These are phyloP conservation scores for Citrus maxima DNA, from an alignment of 345 rosid genomes.

Conservation along the genomic window DNA sequence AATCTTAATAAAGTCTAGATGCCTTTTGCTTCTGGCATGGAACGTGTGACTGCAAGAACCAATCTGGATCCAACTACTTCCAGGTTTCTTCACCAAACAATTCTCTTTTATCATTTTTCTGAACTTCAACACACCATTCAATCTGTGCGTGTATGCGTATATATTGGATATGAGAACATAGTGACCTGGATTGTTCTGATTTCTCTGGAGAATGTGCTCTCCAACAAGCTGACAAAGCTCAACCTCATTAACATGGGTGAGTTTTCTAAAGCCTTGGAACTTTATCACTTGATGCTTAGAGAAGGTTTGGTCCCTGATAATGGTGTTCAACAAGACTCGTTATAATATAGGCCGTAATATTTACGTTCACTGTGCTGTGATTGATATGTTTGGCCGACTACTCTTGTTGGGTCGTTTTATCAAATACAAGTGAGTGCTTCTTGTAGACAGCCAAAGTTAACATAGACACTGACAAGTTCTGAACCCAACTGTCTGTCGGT, in stretches of 20 bases:
- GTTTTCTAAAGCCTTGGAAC: conserved; percentile 19
- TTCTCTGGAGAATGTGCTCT: conserved; percentile 16
- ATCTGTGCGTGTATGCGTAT: conserved; percentile 38
- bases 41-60: conserved; percentile 27
- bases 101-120: conserved; percentile 38
- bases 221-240: conserved; percentile 32
- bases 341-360: conserved; percentile 21
- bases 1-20: not conserved
- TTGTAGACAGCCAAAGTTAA: conserved; percentile 18
- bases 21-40: conserved; percentile 25
- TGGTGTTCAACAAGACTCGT: conserved; percentile 6
- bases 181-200: conserved; percentile 33
- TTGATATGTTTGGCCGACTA: too few species aligned
- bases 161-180: conserved; percentile 40
- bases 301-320: conserved; percentile 29
- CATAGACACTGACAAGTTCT: conserved; percentile 33
- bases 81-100: conserved; percentile 38
- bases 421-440: conserved; percentile 28
- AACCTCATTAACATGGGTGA: conserved; percentile 10
- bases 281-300: conserved; percentile 30
- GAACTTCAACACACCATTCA: conserved; percentile 40
- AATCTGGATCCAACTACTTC: conserved; percentile 53
- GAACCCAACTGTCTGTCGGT: conserved; percentile 24
- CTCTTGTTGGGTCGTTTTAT: conserved; percentile 21
- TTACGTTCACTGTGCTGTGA: not conserved